Conservation (phyloP, 2,329 filamentous ascomycete species). For the Ophiostoma sp. region DNA sequence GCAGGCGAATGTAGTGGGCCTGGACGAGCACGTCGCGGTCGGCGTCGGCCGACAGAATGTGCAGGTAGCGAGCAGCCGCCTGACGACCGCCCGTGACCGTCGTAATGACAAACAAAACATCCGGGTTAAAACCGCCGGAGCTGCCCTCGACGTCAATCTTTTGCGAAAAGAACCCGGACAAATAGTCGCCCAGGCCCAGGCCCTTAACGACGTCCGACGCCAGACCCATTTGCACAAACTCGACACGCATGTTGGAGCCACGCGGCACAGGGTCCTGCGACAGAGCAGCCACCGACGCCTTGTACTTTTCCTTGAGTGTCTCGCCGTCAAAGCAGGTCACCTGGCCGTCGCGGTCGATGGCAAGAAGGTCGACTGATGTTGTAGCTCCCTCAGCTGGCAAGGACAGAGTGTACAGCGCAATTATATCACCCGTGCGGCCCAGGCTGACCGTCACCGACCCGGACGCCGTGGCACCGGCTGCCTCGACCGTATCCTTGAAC, state of each 20-base stretch:
- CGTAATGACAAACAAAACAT: slow-evolving; percentile 57
- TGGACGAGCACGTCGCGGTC: slow-evolving; percentile 32
- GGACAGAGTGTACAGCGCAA: slow-evolving; percentile 45
- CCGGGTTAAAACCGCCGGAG: slow-evolving; percentile 46
- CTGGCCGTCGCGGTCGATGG: slow-evolving; percentile 61
- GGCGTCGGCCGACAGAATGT: slow-evolving; percentile 37
- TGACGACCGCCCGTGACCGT: slow-evolving; percentile 37
- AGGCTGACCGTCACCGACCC: slow-evolving; percentile 47
- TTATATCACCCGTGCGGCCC: slow-evolving; percentile 42
- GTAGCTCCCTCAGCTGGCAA: neutral
- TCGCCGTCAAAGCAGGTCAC: slow-evolving; percentile 62
- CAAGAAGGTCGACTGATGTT: slow-evolving; percentile 48
- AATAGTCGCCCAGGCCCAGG: slow-evolving; percentile 56
- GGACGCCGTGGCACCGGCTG: slow-evolving; percentile 54
- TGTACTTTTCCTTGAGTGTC: slow-evolving; percentile 50
- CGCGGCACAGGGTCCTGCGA: slow-evolving; percentile 43
- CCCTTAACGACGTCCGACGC: slow-evolving; percentile 54
- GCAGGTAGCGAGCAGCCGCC: slow-evolving; percentile 36
- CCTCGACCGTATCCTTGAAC: slow-evolving; percentile 58
- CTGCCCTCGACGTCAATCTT: slow-evolving; percentile 42
- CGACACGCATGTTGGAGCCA: slow-evolving; percentile 45
- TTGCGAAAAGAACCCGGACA: slow-evolving; percentile 53
- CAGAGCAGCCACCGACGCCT: slow-evolving; percentile 45
- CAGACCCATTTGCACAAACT: slow-evolving; percentile 50
- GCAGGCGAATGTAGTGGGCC: slow-evolving; percentile 30